phyloP scores from a whole-genome alignment of 495 filamentous ascomycete species.

The Xylaria nigripes region DNA sequence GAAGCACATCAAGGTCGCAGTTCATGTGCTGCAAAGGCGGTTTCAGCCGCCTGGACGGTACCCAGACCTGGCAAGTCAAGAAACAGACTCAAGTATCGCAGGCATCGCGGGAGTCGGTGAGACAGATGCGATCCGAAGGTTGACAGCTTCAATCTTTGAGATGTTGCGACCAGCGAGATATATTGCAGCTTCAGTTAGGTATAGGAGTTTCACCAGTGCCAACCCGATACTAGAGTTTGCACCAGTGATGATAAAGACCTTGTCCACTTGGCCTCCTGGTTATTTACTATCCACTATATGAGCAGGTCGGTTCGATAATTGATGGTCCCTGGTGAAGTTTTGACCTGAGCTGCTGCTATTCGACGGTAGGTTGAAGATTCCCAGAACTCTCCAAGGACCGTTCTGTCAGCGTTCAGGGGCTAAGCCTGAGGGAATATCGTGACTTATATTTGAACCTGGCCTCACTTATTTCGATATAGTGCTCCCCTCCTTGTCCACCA shows the following conservation, averaged over 20 bases:
- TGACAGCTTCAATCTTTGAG: neutral
- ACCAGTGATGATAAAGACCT: constrained; percentile 25
- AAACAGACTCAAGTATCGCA: constrained; percentile 11
- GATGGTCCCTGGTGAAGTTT: no score
- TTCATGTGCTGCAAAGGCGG: constrained; percentile 32
- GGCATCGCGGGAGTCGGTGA: neutral
- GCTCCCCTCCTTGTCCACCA: no score
- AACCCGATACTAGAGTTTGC: constrained; percentile 26
- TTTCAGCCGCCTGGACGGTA: constrained; percentile 39
- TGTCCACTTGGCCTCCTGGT: neutral
- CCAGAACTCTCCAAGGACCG: no score
- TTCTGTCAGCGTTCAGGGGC: no score
- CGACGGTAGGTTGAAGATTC: no score
- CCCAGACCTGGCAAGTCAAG: constrained; percentile 42
- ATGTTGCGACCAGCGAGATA: constrained; percentile 20
- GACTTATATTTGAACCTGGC: no score
- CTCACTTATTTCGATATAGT: no score
- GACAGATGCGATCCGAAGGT: neutral
- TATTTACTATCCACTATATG: no score
- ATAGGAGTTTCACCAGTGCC: constrained; percentile 27
- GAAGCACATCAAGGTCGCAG: constrained; percentile 43
- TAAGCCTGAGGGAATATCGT: no score
- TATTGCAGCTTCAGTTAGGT: constrained; percentile 23
- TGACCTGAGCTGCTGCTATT: no score
- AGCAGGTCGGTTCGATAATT: no score